phyloP scores from a whole-genome alignment of 257 asterid species.

The Nicotiana knightiana region DNA sequence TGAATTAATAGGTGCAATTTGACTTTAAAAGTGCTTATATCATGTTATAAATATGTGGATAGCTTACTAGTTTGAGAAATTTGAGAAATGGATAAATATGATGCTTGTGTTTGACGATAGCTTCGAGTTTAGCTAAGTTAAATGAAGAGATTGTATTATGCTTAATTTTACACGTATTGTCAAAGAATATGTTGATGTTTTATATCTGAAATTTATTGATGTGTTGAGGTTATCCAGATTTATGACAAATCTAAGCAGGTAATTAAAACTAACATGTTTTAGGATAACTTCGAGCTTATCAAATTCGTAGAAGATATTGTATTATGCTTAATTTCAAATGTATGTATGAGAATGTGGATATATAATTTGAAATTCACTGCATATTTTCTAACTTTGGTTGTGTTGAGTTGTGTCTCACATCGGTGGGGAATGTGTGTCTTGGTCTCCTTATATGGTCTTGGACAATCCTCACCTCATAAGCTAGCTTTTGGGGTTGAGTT shows the following conservation, averaged over 20 bases:
- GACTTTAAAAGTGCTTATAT: background rate
- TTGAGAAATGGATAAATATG: background rate
- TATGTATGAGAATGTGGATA: background rate
- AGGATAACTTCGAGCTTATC: background rate
- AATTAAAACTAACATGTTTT: background rate
- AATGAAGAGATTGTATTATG: background rate
- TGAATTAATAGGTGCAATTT: background rate
- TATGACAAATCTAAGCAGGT: background rate
- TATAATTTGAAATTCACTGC: background rate
- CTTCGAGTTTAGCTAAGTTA: background rate
- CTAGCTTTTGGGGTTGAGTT: too few species aligned
- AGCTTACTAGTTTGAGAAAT: background rate
- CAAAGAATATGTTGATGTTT: background rate
- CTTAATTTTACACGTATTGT: background rate
- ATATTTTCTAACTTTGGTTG: too few species aligned
- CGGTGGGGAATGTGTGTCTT: too few species aligned
- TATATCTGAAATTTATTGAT: background rate
- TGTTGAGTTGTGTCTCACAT: too few species aligned
- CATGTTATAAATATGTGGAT: background rate
- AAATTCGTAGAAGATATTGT: background rate
- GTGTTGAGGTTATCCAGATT: background rate
- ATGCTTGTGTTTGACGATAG: background rate
- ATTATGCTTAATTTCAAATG: background rate
- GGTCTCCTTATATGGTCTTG: too few species aligned
- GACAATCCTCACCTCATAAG: too few species aligned